Evolutionary conservation across 352 stramenopile genomes (phyloP).

Genomic region (Globisporangium radiosum): DNA sequence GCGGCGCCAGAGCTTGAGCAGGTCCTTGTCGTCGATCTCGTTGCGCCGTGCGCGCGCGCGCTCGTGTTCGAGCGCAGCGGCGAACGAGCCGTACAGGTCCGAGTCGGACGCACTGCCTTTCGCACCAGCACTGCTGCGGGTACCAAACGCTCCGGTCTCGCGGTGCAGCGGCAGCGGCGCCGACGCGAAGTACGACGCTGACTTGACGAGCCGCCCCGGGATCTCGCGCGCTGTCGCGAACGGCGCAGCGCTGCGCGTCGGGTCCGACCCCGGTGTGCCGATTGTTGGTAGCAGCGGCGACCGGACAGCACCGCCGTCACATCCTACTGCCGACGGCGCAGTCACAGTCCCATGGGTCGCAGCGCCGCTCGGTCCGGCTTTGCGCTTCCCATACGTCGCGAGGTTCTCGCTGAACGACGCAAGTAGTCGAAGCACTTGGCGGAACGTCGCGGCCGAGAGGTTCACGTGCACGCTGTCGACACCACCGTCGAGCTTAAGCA

Average conservation of each 20-base stretch:
- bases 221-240: constrained; percentile 11
- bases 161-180: constrained; percentile 3
- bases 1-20: constrained; percentile 77
- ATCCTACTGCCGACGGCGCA: not conserved
- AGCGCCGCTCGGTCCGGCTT: constrained; percentile 10
- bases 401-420: constrained; percentile 72
- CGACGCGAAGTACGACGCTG: constrained; percentile 16
- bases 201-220: constrained; percentile 14
- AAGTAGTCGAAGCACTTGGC: constrained; percentile 48
- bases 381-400: constrained; percentile 29
- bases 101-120: constrained; percentile 19
- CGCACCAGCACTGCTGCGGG: not conserved
- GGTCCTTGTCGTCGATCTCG: constrained; percentile 56
- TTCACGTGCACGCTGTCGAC: constrained; percentile 68
- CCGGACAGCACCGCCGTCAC: not conserved
- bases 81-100: constrained; percentile 30
- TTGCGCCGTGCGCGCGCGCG: constrained; percentile 30
- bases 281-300: not conserved
- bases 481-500: constrained; percentile 69
- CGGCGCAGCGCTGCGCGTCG: constrained; percentile 3
- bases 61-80: constrained; percentile 31
- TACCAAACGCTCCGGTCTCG: not conserved
- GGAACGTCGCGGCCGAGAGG: constrained; percentile 58
- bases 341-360: not conserved
- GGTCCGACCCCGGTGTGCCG: constrained; percentile 5